Evolutionary conservation across 208 protist species (phyloP), one percentile per base, ranked within the genome.

Genomic region (Strigomonas galati): DNA sequence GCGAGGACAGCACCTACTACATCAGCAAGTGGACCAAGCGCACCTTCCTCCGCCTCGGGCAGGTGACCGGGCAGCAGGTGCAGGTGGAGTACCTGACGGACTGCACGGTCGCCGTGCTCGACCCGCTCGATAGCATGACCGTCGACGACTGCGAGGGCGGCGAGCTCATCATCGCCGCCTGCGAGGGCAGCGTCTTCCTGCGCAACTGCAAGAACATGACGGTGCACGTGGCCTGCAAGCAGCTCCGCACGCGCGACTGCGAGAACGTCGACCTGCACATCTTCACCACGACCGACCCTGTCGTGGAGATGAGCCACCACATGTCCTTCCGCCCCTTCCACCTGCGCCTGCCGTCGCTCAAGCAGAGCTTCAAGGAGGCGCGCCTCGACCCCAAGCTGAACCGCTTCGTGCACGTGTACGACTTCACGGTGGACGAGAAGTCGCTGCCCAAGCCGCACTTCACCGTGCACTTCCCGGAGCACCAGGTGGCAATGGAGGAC

Each of bases 121-220:
- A 97, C 72, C 67, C 84, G 40, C 68, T 94, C 30, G 91, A 95
- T 69, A 94, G 85, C 67, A 87, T 97, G 65, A 97, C 82, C 0
- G 85, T 96, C 44, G 95, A 98, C 73, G 87, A 95, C 76, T 97
- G 93, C 66, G 89, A 91, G 51, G 93, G 93, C 30, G 94, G 95
- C 69, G 75, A 91, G 71, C 80, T 98, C 32, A 72, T 98, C 57
- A 69, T 98, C 35, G 93, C 92, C 14, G 93, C 95, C 4, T 94
- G 87, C 68, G 87, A 91, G 68, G 90, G 91, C 32, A 96, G 91
- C 63, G 80, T 97, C 24, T 98, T 97, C 74, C 65, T 98, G 56
- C 83, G 95, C 35, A 94, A 95, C 71, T 97, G 92, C 68, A 89
- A 92, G 59, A 84, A 94, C 71, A 93, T 96, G 83, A 92, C 76